Evolutionary conservation across 129 eudicot genomes (phyloP).

Genomic region (Daucus carota): DNA sequence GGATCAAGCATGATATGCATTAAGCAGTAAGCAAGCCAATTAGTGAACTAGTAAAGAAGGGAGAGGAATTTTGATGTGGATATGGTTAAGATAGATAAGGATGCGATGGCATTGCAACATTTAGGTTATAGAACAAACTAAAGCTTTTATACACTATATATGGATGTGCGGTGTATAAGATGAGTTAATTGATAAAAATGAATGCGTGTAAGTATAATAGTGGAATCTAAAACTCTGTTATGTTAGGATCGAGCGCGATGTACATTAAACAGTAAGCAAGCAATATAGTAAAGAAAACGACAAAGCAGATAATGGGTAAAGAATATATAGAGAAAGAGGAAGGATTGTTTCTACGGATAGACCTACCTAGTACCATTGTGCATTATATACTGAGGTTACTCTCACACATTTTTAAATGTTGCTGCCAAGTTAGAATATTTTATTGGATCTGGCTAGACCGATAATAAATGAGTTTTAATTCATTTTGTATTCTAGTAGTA

Average conservation of each 20-base stretch:
- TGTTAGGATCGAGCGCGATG: neutral
- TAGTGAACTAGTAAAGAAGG: neutral
- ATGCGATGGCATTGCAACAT: too few relatives aligned
- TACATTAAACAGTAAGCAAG: neutral
- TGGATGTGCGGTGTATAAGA: neutral
- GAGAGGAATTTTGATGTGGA: neutral
- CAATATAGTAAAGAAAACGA: neutral
- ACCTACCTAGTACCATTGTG: neutral
- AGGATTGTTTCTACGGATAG: neutral
- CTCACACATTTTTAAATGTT: too few relatives aligned
- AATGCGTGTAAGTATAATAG: neutral
- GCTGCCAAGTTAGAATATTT: too few relatives aligned
- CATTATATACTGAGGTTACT: neutral
- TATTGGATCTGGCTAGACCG: too few relatives aligned
- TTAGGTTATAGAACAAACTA: too few relatives aligned
- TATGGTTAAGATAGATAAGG: neutral
- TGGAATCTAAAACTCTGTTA: neutral
- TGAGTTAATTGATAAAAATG: too few relatives aligned
- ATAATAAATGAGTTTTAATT: too few relatives aligned
- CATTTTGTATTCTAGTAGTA: too few relatives aligned
- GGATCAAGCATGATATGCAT: neutral
- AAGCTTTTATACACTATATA: too few relatives aligned
- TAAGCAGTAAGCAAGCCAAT: neutral
- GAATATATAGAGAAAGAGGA: neutral
- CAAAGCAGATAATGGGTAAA: neutral